A percentile compares a stretch with the other conserved stretches of the same genome.
Conservation (phyloP, 1,284 basidiomycete species). For the Bjerkandera adusta region DNA sequence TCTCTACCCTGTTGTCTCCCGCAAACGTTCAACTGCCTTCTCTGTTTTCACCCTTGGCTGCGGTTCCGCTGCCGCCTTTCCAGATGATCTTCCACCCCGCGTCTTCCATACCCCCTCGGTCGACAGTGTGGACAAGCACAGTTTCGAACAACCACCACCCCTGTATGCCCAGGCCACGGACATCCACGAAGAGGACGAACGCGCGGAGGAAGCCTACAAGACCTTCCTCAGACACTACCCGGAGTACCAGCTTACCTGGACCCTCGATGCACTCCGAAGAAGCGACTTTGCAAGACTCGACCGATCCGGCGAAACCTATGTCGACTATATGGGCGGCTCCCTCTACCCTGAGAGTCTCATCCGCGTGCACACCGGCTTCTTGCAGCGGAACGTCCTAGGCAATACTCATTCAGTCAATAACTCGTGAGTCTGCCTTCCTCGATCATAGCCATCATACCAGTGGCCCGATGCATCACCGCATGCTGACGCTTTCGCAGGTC, state of each 20-base stretch:
- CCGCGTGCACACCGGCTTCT: slow-evolving; percentile 63
- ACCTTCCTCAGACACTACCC: slow-evolving; percentile 38
- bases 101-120: slow-evolving; percentile 10
- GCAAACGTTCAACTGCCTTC: slow-evolving; percentile 28
- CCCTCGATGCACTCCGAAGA: slow-evolving; percentile 64
- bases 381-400: slow-evolving; percentile 64
- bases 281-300: slow-evolving; percentile 69
- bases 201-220: slow-evolving; percentile 27
- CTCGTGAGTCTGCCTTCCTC: slow-evolving; percentile 42
- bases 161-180: slow-evolving; percentile 29
- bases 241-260: slow-evolving; percentile 38
- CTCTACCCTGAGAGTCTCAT: slow-evolving; percentile 76
- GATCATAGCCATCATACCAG: not conserved
- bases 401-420: slow-evolving; percentile 82
- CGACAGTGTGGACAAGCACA: slow-evolving; percentile 27
- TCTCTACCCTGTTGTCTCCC: slow-evolving; percentile 12
- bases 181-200: slow-evolving; percentile 27
- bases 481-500: slow-evolving; percentile 45
- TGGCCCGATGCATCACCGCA: not conserved
- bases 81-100: slow-evolving; percentile 20
- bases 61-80: slow-evolving; percentile 17
- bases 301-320: slow-evolving; percentile 63
- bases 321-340: slow-evolving; percentile 82
- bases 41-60: slow-evolving; percentile 31
- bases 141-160: slow-evolving; percentile 28